Percentiles rank a stretch among this genome's conserved stretches.
Conservation (phyloP, 768 basidiomycete genomes). For the Pseudohyphozyma bogoriensis region DNA sequence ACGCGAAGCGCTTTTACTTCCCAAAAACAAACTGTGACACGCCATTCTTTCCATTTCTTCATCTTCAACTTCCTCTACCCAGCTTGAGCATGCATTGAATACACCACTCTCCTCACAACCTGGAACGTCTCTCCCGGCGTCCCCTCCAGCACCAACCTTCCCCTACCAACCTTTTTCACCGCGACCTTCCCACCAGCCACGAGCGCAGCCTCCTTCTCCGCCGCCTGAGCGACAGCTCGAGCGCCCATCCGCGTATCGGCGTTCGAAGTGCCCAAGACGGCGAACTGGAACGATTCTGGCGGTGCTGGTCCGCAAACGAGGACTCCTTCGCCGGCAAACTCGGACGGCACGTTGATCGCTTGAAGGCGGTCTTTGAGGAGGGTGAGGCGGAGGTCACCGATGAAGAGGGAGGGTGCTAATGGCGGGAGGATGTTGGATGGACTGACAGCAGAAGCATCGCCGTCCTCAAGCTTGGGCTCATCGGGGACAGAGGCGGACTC, state of each 20-base stretch:
- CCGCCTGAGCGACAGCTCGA: constrained; percentile 25
- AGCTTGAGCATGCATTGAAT: constrained; percentile 73
- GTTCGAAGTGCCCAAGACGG: constrained; percentile 42
- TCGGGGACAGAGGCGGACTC: neutral
- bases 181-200: constrained; percentile 48
- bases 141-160: constrained; percentile 81
- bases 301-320: constrained; percentile 56
- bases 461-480: neutral
- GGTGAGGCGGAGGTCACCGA: constrained; percentile 90
- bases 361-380: constrained; percentile 71
- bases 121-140: constrained; percentile 81
- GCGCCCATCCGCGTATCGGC: constrained; percentile 43
- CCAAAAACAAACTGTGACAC: too few relatives aligned
- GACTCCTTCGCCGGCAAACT: constrained; percentile 94
- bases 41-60: neutral
- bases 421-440: constrained; percentile 43
- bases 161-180: constrained; percentile 75
- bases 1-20: too few relatives aligned
- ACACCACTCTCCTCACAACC: constrained; percentile 76
- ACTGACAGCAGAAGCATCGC: neutral
- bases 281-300: constrained; percentile 43
- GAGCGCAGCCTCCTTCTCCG: constrained; percentile 28
- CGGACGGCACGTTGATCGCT: constrained; percentile 68
- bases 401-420: constrained; percentile 85
- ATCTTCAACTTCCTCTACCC: neutral